Conservation (phyloP, 2,329 filamentous ascomycete species). For the Xylaria hypoxylon region DNA sequence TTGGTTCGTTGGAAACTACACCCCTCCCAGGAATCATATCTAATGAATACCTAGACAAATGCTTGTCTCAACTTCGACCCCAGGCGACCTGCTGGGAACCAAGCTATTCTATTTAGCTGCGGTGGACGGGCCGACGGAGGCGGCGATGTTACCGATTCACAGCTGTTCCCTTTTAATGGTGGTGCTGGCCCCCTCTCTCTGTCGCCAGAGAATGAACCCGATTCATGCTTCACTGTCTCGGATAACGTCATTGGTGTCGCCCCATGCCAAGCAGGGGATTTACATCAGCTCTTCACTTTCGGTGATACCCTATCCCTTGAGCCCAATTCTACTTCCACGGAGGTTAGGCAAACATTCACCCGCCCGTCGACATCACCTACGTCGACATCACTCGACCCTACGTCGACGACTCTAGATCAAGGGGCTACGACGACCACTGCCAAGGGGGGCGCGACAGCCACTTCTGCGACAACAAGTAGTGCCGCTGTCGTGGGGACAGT, state of each 20-base stretch:
- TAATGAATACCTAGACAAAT: conserved; percentile 56
- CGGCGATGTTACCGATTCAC: conserved; percentile 63
- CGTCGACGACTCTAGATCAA: conserved; percentile 19
- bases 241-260: conserved; percentile 59
- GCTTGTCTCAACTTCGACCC: conserved; percentile 70
- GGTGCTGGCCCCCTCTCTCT: conserved; percentile 57
- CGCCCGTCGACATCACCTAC: conserved; percentile 7
- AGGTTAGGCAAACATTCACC: background rate
- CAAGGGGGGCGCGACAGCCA: conserved; percentile 2
- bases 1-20: conserved; percentile 51
- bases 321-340: conserved; percentile 27
- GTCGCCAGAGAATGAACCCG: conserved; percentile 58
- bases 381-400: conserved; percentile 7
- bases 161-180: conserved; percentile 62
- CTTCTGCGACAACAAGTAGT: conserved; percentile 17
- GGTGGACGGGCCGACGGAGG: conserved; percentile 67
- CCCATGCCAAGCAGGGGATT: conserved; percentile 55
- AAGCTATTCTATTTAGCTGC: conserved; percentile 68
- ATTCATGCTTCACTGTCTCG: conserved; percentile 61
- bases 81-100: conserved; percentile 61
- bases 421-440: conserved; percentile 10
- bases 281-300: conserved; percentile 58
- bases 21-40: background rate
- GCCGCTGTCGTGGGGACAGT: conserved; percentile 41
- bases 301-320: conserved; percentile 32